Conservation (phyloP, 2,329 filamentous ascomycete genomes). For the Fusarium brevicatenulatum region DNA sequence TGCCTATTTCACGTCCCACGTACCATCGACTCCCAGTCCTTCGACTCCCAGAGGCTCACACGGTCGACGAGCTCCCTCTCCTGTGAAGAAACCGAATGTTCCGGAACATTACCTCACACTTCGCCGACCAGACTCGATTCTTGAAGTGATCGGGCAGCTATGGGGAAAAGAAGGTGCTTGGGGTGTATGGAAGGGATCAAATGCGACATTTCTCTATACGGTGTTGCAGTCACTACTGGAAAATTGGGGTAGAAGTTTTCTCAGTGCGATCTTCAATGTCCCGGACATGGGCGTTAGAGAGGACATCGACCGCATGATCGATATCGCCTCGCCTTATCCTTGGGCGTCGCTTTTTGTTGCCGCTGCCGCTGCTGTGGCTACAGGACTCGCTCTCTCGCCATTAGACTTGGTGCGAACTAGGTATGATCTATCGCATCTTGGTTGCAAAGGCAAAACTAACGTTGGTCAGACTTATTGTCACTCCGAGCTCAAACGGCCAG, state of each 20-base stretch:
- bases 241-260: conserved; percentile 88
- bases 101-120: conserved; percentile 73
- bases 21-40: conserved; percentile 64
- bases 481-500: conserved; percentile 77
- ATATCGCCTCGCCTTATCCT: conserved; percentile 81
- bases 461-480: conserved; percentile 77
- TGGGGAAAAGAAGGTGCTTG: conserved; percentile 91
- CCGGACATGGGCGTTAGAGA: conserved; percentile 83
- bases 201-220: conserved; percentile 91
- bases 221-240: conserved; percentile 88
- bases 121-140: conserved; percentile 80
- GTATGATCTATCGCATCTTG: conserved; percentile 45
- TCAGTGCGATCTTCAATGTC: conserved; percentile 91
- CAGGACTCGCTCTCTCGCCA: conserved; percentile 84
- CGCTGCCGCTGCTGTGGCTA: conserved; percentile 71
- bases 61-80: conserved; percentile 47
- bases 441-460: conserved; percentile 42
- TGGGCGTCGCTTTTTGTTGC: conserved; percentile 82
- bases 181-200: conserved; percentile 95
- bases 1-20: conserved; percentile 81
- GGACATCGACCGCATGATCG: conserved; percentile 78
- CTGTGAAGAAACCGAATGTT: conserved; percentile 49
- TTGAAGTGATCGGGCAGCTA: conserved; percentile 86
- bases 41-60: conserved; percentile 48
- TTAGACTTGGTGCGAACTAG: conserved; percentile 88